Conservation (phyloP, 495 filamentous ascomycete genomes). For the Neohortaea acidophila region DNA sequence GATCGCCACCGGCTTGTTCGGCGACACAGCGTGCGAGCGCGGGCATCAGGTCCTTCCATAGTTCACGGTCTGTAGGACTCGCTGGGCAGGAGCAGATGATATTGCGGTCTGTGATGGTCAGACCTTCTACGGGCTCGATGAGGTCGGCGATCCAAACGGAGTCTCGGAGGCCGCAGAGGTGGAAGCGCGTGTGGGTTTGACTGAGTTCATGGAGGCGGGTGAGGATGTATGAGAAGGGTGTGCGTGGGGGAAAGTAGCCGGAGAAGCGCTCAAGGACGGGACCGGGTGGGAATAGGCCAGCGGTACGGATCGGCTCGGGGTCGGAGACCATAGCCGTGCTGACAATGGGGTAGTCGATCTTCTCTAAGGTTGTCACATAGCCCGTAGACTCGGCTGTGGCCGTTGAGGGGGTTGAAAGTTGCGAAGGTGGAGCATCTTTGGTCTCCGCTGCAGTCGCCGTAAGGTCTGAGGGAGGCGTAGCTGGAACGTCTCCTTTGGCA, state of each 20-base stretch:
- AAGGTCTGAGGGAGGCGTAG: neutral
- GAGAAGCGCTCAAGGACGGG: constrained; percentile 53
- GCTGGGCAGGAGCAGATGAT: constrained; percentile 57
- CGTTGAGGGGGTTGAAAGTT: neutral
- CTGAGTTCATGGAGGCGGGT: constrained; percentile 52
- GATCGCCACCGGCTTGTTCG: constrained; percentile 42
- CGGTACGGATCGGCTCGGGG: constrained; percentile 50
- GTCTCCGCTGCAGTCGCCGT: neutral
- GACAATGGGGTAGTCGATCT: constrained; percentile 50
- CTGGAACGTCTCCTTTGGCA: constrained; percentile 4
- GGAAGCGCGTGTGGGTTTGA: constrained; percentile 46
- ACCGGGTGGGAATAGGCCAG: constrained; percentile 58
- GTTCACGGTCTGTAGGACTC: constrained; percentile 23
- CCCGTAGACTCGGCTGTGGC: constrained; percentile 35
- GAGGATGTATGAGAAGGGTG: constrained; percentile 64
- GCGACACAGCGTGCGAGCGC: constrained; percentile 56
- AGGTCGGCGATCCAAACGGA: constrained; percentile 50
- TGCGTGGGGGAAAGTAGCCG: constrained; percentile 58
- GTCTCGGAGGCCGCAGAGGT: constrained; percentile 47
- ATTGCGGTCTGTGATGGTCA: constrained; percentile 57
- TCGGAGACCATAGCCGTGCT: constrained; percentile 44
- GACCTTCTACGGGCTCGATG: constrained; percentile 45
- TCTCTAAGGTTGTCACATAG: constrained; percentile 65
- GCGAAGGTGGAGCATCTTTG: no score
- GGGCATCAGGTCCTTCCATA: constrained; percentile 30